phyloP scores from a whole-genome alignment of 345 rosid species.

The Sonneratia alba region DNA sequence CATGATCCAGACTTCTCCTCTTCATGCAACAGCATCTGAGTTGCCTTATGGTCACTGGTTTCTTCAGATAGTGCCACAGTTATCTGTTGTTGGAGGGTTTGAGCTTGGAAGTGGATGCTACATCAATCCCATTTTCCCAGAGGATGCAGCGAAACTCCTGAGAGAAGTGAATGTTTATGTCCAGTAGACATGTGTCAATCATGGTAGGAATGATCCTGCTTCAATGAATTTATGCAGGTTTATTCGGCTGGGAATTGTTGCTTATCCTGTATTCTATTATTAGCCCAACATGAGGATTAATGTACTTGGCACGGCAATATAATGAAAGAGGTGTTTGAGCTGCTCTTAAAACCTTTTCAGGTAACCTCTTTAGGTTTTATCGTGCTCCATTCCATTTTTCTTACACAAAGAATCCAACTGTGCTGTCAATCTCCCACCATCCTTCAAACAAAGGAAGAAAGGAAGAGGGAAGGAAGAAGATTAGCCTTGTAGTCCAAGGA shows the following conservation, averaged over 20 bases:
- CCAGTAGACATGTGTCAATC: neutral
- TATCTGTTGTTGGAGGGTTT: constrained; percentile 66
- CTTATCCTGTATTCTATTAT: neutral
- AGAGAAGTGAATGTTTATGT: constrained; percentile 40
- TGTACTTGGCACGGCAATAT: neutral
- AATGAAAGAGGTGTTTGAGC: neutral
- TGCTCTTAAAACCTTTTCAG: neutral
- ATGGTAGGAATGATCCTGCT: neutral
- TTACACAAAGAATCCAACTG: neutral
- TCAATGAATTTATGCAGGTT: neutral
- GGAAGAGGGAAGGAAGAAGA: neutral
- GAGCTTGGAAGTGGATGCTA: constrained; percentile 75
- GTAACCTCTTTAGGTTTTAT: neutral
- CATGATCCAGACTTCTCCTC: constrained; percentile 83
- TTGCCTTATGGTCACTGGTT: constrained; percentile 63
- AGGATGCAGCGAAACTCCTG: constrained; percentile 72
- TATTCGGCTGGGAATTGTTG: neutral
- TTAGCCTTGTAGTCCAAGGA: neutral
- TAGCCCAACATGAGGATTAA: neutral
- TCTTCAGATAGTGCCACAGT: constrained; percentile 63
- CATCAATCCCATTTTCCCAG: constrained; percentile 80
- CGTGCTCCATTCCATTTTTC: neutral
- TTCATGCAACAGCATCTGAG: constrained; percentile 27
- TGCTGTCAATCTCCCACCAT: neutral
- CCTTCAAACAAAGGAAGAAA: neutral